These are phyloP conservation scores for Phaeotremella fagi DNA, from an alignment of 768 basidiomycete genomes.

Conservation along the genomic window DNA sequence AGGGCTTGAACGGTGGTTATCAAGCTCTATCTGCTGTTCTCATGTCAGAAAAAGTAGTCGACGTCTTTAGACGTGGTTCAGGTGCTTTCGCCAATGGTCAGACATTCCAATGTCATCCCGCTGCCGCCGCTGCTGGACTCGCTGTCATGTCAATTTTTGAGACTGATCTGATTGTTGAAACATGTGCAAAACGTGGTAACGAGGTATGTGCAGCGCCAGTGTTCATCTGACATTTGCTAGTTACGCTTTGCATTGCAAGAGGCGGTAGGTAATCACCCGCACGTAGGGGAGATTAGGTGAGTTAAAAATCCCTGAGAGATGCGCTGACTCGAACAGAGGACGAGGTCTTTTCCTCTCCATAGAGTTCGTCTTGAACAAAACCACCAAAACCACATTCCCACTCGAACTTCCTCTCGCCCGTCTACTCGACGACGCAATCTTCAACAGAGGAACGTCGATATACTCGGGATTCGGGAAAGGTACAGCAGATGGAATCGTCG, in stretches of 20 bases:
- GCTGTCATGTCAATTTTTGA: constrained; percentile 72
- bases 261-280: constrained; percentile 50
- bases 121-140: constrained; percentile 72
- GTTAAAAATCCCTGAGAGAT: not conserved
- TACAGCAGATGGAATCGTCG: constrained; percentile 61
- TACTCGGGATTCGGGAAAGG: constrained; percentile 58
- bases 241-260: constrained; percentile 52
- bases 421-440: constrained; percentile 12
- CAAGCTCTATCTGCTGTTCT: constrained; percentile 74
- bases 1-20: constrained; percentile 86
- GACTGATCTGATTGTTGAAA: constrained; percentile 1
- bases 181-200: constrained; percentile 6
- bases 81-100: constrained; percentile 23
- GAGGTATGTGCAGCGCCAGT: not conserved
- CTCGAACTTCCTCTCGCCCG: constrained; percentile 3
- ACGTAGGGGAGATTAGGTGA: constrained; percentile 77
- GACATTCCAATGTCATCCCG: constrained; percentile 60
- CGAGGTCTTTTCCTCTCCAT: constrained; percentile 18
- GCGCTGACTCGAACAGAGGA: not conserved
- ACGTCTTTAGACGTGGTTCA: constrained; percentile 59
- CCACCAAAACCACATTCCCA: constrained; percentile 54
- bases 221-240: constrained; percentile 58
- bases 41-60: constrained; percentile 64
- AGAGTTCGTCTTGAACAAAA: constrained; percentile 28
- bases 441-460: constrained; percentile 56